A percentile compares a stretch with the other conserved stretches of the same genome.
These are phyloP conservation scores for Gonium pectorale DNA, from an alignment of 139 green algal genomes.

Conservation along the genomic window DNA sequence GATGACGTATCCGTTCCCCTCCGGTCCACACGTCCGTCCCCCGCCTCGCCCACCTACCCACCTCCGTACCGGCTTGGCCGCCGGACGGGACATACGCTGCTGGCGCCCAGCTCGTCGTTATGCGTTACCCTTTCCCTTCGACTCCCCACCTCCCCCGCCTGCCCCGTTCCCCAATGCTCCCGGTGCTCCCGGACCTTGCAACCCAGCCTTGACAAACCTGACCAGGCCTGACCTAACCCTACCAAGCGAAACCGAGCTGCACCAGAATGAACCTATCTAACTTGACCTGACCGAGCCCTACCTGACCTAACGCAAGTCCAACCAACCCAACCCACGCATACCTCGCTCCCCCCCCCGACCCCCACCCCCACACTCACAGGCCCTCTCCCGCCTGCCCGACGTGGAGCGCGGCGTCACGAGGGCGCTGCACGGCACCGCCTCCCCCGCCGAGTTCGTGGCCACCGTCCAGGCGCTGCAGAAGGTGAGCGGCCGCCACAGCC, in stretches of 20 bases:
- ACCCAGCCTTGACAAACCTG: not conserved
- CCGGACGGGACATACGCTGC: too few species aligned
- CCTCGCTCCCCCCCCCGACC: not conserved
- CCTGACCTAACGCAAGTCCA: not conserved
- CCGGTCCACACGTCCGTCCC: too few species aligned
- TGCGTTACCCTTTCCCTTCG: too few species aligned
- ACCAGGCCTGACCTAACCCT: not conserved
- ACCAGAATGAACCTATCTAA: not conserved
- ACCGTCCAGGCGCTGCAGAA: slow-evolving; percentile 58
- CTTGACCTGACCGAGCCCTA: not conserved
- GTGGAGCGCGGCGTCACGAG: slow-evolving; percentile 84
- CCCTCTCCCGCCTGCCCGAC: slow-evolving; percentile 70
- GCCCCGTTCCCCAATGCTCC: not conserved
- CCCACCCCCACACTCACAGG: not conserved
- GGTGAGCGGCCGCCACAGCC: too few species aligned
- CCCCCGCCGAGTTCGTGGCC: slow-evolving; percentile 79
- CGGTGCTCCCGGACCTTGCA: not conserved
- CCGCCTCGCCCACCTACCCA: too few species aligned
- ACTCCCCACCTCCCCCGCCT: too few species aligned
- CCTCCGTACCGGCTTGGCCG: too few species aligned
- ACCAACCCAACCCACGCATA: not conserved
- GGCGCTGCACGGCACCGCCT: slow-evolving; percentile 79
- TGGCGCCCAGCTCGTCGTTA: too few species aligned
- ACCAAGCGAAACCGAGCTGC: not conserved
- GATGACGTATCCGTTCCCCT: too few species aligned